Evolutionary conservation across 2,329 filamentous ascomycete species (phyloP), one percentile per base, ranked within the genome.

Genomic region (Leptosphaerulina australis): DNA sequence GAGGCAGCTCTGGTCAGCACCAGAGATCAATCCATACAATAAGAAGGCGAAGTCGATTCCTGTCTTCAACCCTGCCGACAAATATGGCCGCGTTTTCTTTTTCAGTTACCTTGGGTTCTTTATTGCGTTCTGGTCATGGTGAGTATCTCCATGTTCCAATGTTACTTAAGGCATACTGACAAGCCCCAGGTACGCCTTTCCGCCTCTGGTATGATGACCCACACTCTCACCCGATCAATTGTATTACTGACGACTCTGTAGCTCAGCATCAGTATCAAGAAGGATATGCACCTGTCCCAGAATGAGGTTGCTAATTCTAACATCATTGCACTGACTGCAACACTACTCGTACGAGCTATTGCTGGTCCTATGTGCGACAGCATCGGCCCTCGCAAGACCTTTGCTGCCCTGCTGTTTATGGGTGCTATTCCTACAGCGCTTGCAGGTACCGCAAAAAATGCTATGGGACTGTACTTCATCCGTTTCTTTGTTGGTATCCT

Each of bases 51-150:
- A 82, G 53, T 88, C 88, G 0, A 83, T 96, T 36, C 91, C 91
- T 0, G 71, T 90, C 17, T 76, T 96, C 55, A 96, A 96, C 70
- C 83, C 87, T 0, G 68, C 92, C 63, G 82, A 95, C 70, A 77
- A 85, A 62, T 91, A 96, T 77, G 91, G 91, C 28, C 83, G 91
- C 5, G 91, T 94, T 0, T 96, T 95, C 74, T 91, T 92, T 78
- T 96, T 96, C 76, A 88, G 88, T 1, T 94, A 89, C 85, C 81
- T 91, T 37, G 89, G 89, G 2, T 94, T 94, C 73, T 86, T 94
- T 81, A 83, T 93, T 44, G 88, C 89, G 6, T 96, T 96, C 74
- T 90, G 90, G 81, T 91, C 90, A 9, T 96, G 83, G 83, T 80
- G 70, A 67, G 76, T 22, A 11, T 47, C 50, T 38, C 45, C 43